phyloP scores from a whole-genome alignment of 169 alveolate species.

The Plasmodium gallinaceum region DNA sequence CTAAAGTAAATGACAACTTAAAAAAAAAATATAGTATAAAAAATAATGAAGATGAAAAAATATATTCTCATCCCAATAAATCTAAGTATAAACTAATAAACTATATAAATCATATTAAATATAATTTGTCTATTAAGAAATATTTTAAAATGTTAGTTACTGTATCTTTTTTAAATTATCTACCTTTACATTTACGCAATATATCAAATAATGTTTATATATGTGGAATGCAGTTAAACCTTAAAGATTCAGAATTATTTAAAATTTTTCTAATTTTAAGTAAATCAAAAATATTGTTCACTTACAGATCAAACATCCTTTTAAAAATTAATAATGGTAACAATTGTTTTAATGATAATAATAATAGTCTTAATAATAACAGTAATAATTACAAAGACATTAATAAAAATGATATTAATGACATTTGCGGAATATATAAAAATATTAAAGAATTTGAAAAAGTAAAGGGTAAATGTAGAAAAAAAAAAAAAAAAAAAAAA shows the following conservation, averaged over 20 bases:
- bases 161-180: slow-evolving; percentile 53
- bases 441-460: slow-evolving; percentile 6
- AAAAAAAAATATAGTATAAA: not conserved
- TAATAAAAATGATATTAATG: not conserved
- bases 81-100: slow-evolving; percentile 52
- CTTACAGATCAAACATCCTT: slow-evolving; percentile 66
- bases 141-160: slow-evolving; percentile 62
- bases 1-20: not conserved
- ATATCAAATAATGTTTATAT: slow-evolving; percentile 44
- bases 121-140: slow-evolving; percentile 38
- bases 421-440: not conserved
- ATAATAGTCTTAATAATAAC: not conserved
- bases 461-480: not conserved
- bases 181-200: slow-evolving; percentile 49
- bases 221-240: slow-evolving; percentile 32
- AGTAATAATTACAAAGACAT: not conserved
- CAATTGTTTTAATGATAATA: not conserved
- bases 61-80: slow-evolving; percentile 10
- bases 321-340: slow-evolving; percentile 49
- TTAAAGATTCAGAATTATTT: slow-evolving; percentile 40
- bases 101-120: slow-evolving; percentile 35
- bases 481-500: slow-evolving; percentile 17
- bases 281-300: slow-evolving; percentile 63
- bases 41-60: slow-evolving; percentile 12
- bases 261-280: slow-evolving; percentile 51